Evolutionary conservation across 805 yeast genomes (phyloP), one percentile per base, ranked within the genome.

Genomic region (Schwanniomyces vanrijiae): DNA sequence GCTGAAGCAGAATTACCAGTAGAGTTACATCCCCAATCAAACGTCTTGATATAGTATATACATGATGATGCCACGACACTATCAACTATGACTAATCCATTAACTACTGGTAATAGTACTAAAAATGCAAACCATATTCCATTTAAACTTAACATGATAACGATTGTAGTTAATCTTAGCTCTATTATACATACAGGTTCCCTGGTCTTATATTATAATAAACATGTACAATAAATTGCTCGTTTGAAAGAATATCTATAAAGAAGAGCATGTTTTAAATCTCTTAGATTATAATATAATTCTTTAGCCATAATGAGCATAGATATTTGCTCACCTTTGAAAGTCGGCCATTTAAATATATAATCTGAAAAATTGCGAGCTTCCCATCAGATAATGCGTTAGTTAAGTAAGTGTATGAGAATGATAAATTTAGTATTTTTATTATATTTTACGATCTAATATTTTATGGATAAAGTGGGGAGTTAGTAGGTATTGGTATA

Each of bases 11-110:
- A 63, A 43, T 66, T 66, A 1, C 66, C 58, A 6, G 64, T 62
- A 7, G 69, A 47, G 24, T 56, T 52, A 51, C 81, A 76, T 1
- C 75, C 77, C 79, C 79, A 76, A 45, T 74, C 71, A 42, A 62
- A 65, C 25, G 57, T 58, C 39, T 60, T 56, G 51, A 70, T 58
- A 46, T 73, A 71, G 52, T 72, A 73, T 13, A 72, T 55, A 54
- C 78, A 73, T 24, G 74, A 61, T 2, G 76, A 61, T 0, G 77
- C 77, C 11, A 71, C 48, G 3, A 68, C 58, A 8, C 73, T 66
- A 45, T 73, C 77, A 19, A 66, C 55, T 35, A 66, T 55, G 13
- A 49, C 50, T 14, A 46, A 26, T 3, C 40, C 25, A 6, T 33
- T 16, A 5, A 33, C 20, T 8, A n/a, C 20, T n/a, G 6, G 37